These are phyloP conservation scores for Botrytis pseudocinerea DNA, from an alignment of 2,329 filamentous ascomycete species.

Conservation along the genomic window DNA sequence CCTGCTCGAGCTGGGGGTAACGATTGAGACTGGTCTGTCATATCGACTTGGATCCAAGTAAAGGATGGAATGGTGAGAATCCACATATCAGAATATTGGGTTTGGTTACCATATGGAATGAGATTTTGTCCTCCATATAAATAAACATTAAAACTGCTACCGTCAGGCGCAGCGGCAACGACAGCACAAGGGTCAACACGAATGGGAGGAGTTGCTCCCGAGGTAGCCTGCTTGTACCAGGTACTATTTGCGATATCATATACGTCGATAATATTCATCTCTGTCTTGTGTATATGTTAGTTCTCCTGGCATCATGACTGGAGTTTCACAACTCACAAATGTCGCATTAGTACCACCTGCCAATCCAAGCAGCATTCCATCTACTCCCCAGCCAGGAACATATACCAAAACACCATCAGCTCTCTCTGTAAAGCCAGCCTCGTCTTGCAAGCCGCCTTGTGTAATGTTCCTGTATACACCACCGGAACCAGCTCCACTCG, in stretches of 20 bases:
- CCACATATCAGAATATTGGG: constrained; percentile 71
- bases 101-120: constrained; percentile 57
- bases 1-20: constrained; percentile 57
- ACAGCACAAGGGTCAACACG: constrained; percentile 73
- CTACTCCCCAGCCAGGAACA: constrained; percentile 70
- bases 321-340: constrained; percentile 53
- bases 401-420: constrained; percentile 74
- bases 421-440: constrained; percentile 67
- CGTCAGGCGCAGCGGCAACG: constrained; percentile 67
- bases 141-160: constrained; percentile 75
- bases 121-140: constrained; percentile 77
- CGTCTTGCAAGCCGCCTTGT: constrained; percentile 65
- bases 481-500: constrained; percentile 57
- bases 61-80: constrained; percentile 73
- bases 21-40: constrained; percentile 54
- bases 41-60: constrained; percentile 69
- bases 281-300: constrained; percentile 46
- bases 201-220: constrained; percentile 60
- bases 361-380: constrained; percentile 70
- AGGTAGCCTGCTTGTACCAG: constrained; percentile 74
- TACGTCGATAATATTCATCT: constrained; percentile 71
- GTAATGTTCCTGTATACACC: constrained; percentile 76
- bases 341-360: constrained; percentile 69
- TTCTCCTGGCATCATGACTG: background rate
- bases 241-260: constrained; percentile 70